A percentile compares a stretch with the other conserved stretches of the same genome.
Conservation (phyloP, 179 eudicot species). For the Silene vulgaris region DNA sequence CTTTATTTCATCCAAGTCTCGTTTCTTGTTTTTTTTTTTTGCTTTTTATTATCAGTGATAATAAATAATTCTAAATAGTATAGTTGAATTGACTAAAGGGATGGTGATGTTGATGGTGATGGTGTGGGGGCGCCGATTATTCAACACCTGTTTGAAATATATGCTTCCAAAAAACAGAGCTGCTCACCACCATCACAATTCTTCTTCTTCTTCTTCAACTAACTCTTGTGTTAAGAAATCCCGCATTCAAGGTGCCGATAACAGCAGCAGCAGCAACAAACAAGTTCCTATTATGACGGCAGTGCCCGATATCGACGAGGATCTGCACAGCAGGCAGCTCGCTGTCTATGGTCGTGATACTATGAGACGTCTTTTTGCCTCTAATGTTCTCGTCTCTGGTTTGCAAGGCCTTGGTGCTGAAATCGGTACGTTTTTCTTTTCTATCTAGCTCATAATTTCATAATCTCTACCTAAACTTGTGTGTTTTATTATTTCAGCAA, state of each 20-base stretch:
- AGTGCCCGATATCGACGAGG: neutral
- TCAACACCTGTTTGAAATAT: neutral
- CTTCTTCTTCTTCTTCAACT: neutral
- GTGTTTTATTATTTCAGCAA: conserved; percentile 37
- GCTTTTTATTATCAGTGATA: neutral
- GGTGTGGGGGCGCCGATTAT: neutral
- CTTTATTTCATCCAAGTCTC: neutral
- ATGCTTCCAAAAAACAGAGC: neutral
- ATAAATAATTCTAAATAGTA: too few relatives aligned
- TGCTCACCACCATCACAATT: neutral
- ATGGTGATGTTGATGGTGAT: too few relatives aligned
- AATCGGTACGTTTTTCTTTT: neutral
- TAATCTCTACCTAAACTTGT: neutral
- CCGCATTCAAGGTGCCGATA: neutral
- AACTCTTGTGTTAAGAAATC: neutral
- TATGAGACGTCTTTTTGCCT: neutral
- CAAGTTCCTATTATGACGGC: too few relatives aligned
- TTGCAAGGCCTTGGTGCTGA: neutral
- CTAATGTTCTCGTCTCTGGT: neutral
- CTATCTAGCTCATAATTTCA: too few relatives aligned
- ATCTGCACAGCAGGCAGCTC: neutral
- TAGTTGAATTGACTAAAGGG: neutral
- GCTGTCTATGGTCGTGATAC: conserved; percentile 2
- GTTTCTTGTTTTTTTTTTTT: too few relatives aligned
- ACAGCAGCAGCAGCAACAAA: neutral